These are phyloP conservation scores for Globisporangium cylindrosporum DNA, from an alignment of 352 stramenopile genomes.

Conservation along the genomic window DNA sequence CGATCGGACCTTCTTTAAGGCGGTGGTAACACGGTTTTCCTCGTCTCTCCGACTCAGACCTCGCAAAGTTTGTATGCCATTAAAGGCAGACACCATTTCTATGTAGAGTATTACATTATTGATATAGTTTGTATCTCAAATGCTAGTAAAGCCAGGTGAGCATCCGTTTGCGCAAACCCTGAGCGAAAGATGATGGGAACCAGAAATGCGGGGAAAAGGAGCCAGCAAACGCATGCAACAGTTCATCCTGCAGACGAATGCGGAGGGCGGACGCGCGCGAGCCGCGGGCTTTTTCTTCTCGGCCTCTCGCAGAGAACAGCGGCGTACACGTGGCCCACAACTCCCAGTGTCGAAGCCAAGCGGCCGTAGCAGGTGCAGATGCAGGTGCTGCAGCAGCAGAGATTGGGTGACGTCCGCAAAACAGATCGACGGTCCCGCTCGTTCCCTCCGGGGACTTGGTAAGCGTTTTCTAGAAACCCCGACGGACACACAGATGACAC, in stretches of 20 bases:
- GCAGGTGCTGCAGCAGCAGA: background rate
- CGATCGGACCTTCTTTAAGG: background rate
- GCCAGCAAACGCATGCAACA: constrained; percentile 1
- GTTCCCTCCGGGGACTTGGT: background rate
- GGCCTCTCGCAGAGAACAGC: background rate
- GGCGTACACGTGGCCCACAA: background rate
- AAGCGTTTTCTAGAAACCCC: background rate
- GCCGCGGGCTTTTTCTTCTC: constrained; percentile 14
- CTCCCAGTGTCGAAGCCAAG: background rate
- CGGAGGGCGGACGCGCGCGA: background rate
- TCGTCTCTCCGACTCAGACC: background rate
- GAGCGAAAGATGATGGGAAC: background rate
- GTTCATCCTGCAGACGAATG: constrained; percentile 8
- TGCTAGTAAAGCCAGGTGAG: background rate
- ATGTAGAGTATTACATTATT: background rate
- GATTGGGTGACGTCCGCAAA: background rate
- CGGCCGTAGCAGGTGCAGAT: background rate
- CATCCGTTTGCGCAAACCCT: constrained; percentile 9
- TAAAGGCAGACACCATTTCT: background rate
- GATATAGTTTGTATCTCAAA: too few relatives aligned
- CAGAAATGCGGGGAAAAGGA: constrained; percentile 12
- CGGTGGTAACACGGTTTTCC: background rate
- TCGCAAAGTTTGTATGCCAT: background rate
- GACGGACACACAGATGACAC: background rate
- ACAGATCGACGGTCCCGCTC: background rate